Conservation (phyloP, 1,139 yeast genomes). For the Yamadazyma atlantica region DNA sequence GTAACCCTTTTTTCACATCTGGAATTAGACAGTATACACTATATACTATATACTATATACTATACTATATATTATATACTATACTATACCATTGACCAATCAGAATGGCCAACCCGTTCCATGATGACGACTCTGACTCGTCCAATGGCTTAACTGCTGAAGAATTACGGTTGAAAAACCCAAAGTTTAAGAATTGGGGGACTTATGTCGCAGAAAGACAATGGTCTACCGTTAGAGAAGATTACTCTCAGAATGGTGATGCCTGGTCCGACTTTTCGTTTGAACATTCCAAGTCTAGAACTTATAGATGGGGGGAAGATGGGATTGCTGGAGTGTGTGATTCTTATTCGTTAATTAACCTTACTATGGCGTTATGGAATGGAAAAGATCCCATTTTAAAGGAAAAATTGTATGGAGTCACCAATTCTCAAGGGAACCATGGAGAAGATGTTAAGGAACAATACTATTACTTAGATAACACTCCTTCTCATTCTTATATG, state of each 20-base stretch:
- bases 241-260: conserved; percentile 82
- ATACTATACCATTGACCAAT: too few relatives aligned
- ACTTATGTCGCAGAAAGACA: conserved; percentile 88
- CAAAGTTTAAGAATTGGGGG: conserved; percentile 85
- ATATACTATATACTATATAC: too few relatives aligned
- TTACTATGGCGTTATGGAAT: conserved; percentile 88
- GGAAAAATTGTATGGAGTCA: conserved; percentile 85
- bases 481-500: conserved; percentile 93
- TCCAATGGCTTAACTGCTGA: conserved; percentile 46
- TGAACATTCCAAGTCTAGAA: conserved; percentile 80
- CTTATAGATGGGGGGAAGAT: conserved; percentile 96
- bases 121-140: neutral
- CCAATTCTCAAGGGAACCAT: conserved; percentile 93
- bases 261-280: conserved; percentile 94
- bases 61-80: too few relatives aligned
- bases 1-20: too few relatives aligned
- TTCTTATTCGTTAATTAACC: conserved; percentile 74
- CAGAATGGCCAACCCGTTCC: neutral
- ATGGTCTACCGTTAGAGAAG: conserved; percentile 96
- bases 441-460: conserved; percentile 93
- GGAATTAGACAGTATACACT: too few relatives aligned
- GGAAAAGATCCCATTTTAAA: conserved; percentile 84
- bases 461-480: conserved; percentile 83
- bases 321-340: conserved; percentile 93
- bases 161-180: conserved; percentile 62